Conservation (phyloP, 1,284 basidiomycete species). For the Cutaneotrichosporon arboriforme region DNA sequence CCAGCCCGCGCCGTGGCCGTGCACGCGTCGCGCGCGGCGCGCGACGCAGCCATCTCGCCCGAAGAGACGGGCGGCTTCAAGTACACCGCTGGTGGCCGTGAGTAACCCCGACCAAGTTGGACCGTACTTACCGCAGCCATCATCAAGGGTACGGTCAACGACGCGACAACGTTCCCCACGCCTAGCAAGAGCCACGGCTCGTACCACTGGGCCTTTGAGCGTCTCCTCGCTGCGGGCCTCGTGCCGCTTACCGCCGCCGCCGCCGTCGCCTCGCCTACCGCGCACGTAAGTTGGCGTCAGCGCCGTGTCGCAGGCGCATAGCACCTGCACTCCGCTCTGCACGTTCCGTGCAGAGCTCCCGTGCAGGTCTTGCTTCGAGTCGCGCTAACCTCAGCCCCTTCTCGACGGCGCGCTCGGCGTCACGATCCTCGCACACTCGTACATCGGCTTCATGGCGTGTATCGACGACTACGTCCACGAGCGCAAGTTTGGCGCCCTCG, state of each 20-base stretch:
- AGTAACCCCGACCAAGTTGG: not conserved
- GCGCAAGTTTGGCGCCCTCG: constrained; percentile 83
- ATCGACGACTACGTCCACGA: constrained; percentile 87
- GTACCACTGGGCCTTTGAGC: constrained; percentile 97
- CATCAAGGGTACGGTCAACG: constrained; percentile 90
- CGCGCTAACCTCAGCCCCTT: constrained; percentile 54
- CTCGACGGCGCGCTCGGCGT: constrained; percentile 84
- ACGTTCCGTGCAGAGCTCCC: no score
- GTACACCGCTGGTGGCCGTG: constrained; percentile 40
- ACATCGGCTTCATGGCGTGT: constrained; percentile 72
- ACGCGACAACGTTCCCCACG: constrained; percentile 81
- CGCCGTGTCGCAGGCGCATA: no score
- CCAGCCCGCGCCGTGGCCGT: constrained; percentile 36
- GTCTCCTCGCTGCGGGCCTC: constrained; percentile 77
- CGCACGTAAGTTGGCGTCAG: constrained; percentile 56
- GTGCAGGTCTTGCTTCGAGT: not conserved
- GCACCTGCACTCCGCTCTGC: not conserved
- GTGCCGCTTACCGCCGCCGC: constrained; percentile 82
- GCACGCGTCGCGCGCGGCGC: constrained; percentile 26
- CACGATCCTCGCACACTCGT: constrained; percentile 84
- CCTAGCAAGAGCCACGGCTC: constrained; percentile 80
- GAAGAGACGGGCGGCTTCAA: constrained; percentile 47
- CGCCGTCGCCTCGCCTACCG: constrained; percentile 63
- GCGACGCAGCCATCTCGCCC: constrained; percentile 24
- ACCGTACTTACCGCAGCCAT: constrained; percentile 59